Percentiles rank a stretch among this genome's conserved stretches.
Evolutionary conservation across 805 yeast species (phyloP).

Genomic region (Candida koratica): DNA sequence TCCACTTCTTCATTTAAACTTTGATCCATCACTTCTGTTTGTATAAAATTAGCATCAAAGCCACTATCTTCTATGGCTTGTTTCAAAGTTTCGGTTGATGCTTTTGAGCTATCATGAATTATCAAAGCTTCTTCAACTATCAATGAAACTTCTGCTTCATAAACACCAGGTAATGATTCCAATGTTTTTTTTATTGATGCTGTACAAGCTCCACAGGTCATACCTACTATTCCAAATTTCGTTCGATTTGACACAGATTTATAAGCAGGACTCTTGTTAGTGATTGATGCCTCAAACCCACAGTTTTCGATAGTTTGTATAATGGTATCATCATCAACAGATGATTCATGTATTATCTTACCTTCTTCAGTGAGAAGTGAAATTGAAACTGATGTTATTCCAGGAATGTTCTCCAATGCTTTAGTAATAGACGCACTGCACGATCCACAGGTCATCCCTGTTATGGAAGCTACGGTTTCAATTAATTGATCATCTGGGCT

Average conservation of each 20-base stretch:
- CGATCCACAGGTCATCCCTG: slow-evolving; percentile 43
- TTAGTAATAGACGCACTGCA: slow-evolving; percentile 40
- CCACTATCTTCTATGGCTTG: slow-evolving; percentile 62
- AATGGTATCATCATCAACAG: slow-evolving; percentile 16
- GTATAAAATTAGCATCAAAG: slow-evolving; percentile 24
- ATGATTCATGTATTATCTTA: slow-evolving; percentile 22
- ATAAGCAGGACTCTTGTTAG: background rate
- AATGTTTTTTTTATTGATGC: slow-evolving; percentile 60
- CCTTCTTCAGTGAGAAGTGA: slow-evolving; percentile 39
- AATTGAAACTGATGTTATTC: slow-evolving; percentile 26
- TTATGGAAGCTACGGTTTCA: slow-evolving; percentile 28
- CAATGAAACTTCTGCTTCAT: slow-evolving; percentile 59
- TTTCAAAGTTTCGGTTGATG: slow-evolving; percentile 35
- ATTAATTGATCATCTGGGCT: background rate
- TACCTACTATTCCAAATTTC: slow-evolving; percentile 51
- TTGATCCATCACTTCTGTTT: slow-evolving; percentile 4
- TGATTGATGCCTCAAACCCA: slow-evolving; percentile 53
- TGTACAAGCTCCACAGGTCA: slow-evolving; percentile 91
- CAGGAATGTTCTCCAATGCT: slow-evolving; percentile 23
- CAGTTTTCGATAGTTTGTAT: slow-evolving; percentile 32
- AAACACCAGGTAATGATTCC: slow-evolving; percentile 47
- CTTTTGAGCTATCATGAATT: slow-evolving; percentile 34
- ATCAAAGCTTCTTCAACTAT: slow-evolving; percentile 71
- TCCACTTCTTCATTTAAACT: slow-evolving; percentile 25
- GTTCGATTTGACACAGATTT: slow-evolving; percentile 1